These are phyloP conservation scores for Limtongia smithiae DNA, from an alignment of 805 yeast species.

Conservation along the genomic window DNA sequence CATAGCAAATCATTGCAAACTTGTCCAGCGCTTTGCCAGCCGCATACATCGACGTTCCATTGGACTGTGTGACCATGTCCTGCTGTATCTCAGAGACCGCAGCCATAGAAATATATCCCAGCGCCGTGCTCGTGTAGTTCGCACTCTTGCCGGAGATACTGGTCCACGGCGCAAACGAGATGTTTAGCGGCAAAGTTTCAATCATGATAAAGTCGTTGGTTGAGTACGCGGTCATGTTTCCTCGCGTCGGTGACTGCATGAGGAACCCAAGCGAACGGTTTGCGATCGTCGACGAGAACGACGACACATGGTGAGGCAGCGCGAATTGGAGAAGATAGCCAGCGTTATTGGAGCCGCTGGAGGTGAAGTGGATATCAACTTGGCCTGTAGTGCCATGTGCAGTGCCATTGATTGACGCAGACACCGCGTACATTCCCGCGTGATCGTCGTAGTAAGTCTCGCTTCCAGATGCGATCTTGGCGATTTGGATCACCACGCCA, in stretches of 20 bases:
- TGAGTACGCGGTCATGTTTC: constrained; percentile 40
- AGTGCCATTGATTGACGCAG: constrained; percentile 45
- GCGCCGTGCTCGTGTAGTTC: constrained; percentile 41
- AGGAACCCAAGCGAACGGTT: constrained; percentile 36
- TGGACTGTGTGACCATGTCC: constrained; percentile 55
- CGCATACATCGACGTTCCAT: constrained; percentile 82
- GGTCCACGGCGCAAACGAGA: constrained; percentile 62
- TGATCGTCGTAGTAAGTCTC: constrained; percentile 50
- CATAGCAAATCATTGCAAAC: constrained; percentile 81
- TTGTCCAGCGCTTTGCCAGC: constrained; percentile 86
- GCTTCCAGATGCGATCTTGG: constrained; percentile 44
- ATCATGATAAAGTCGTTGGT: constrained; percentile 36
- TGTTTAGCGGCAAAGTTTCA: constrained; percentile 42
- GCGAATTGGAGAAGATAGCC: constrained; percentile 54
- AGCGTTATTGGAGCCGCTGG: constrained; percentile 40
- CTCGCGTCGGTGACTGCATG: constrained; percentile 50
- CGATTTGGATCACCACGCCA: constrained; percentile 58
- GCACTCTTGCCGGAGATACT: constrained; percentile 43
- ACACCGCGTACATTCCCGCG: constrained; percentile 60
- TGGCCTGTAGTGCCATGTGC: constrained; percentile 13
- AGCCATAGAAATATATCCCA: constrained; percentile 43
- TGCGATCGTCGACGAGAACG: constrained; percentile 37
- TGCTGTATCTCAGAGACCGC: constrained; percentile 53
- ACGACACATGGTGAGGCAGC: constrained; percentile 60
- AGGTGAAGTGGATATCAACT: constrained; percentile 13